These are phyloP conservation scores for Lentinus tigrinus DNA, from an alignment of 768 basidiomycete species.

Conservation along the genomic window DNA sequence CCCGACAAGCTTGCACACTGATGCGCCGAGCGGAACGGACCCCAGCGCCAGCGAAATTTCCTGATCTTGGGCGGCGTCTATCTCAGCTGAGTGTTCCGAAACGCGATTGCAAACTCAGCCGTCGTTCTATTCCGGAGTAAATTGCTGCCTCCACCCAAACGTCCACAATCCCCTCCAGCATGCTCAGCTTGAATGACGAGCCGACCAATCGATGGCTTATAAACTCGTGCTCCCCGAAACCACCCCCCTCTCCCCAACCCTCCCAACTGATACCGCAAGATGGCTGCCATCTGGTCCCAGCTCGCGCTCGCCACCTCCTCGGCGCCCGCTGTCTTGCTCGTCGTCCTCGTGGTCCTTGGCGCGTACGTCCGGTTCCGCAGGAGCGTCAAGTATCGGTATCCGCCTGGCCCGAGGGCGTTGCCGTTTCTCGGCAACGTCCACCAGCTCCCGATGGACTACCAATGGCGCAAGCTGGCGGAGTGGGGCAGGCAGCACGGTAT, in stretches of 20 bases:
- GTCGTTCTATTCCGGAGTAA: not conserved
- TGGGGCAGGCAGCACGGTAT: slow-evolving; percentile 17
- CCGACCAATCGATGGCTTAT: not conserved
- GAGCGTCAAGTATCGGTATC: slow-evolving; percentile 3
- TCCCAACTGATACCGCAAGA: not conserved
- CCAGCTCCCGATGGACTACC: slow-evolving; percentile 12
- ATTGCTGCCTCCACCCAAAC: not conserved
- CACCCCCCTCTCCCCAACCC: not conserved
- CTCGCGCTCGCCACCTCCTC: not conserved
- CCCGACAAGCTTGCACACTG: not conserved
- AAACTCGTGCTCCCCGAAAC: not conserved
- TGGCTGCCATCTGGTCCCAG: slow-evolving; percentile 3
- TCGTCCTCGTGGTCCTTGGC: not conserved
- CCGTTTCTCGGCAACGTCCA: slow-evolving; percentile 15
- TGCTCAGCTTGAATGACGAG: not conserved
- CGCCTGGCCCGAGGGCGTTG: slow-evolving; percentile 9
- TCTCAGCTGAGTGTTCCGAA: not conserved
- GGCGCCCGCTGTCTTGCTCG: not conserved
- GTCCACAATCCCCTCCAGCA: not conserved
- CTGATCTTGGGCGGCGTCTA: not conserved
- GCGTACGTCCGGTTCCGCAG: not conserved
- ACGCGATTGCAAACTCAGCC: not conserved
- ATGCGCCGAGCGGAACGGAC: not conserved
- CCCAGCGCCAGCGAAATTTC: not conserved
- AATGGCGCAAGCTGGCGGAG: slow-evolving; percentile 11